phyloP scores from a whole-genome alignment of 805 yeast species.

The Saccharomycopsis fibuligera region DNA sequence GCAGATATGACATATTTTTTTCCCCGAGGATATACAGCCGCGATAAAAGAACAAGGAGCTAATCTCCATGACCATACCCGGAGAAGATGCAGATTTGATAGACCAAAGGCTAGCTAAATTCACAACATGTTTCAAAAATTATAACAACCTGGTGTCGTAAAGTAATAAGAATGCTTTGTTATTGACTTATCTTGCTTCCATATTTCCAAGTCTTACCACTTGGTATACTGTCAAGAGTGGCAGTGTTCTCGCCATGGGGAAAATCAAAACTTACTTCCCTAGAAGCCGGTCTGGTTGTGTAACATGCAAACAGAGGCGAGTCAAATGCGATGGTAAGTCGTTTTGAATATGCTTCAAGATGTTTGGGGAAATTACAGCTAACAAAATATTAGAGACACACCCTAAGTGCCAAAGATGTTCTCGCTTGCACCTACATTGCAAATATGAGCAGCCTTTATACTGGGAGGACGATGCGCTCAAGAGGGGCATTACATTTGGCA shows the following conservation, averaged over 20 bases:
- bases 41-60: too few species aligned
- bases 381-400: constrained; percentile 24
- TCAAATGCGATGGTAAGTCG: constrained; percentile 37
- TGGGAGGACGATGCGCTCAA: constrained; percentile 36
- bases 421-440: constrained; percentile 24
- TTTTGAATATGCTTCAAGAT: not conserved
- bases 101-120: too few species aligned
- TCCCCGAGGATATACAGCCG: too few species aligned
- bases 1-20: too few species aligned
- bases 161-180: too few species aligned
- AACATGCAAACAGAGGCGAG: constrained; percentile 43
- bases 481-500: constrained; percentile 33
- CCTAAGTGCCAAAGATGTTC: constrained; percentile 31
- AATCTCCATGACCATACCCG: too few species aligned
- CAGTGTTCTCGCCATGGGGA: constrained; percentile 22
- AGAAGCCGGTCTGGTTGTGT: constrained; percentile 41
- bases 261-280: constrained; percentile 24
- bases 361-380: not conserved
- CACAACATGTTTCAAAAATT: too few species aligned
- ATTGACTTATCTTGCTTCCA: too few species aligned
- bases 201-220: too few species aligned
- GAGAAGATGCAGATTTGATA: too few species aligned
- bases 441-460: constrained; percentile 22
- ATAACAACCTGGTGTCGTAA: too few species aligned
- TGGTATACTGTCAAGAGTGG: too few species aligned